Percentiles rank a stretch among this genome's conserved stretches.
Evolutionary conservation across 2,329 filamentous ascomycete genomes (phyloP).

Genomic region (Pseudogymnoascus sp.): DNA sequence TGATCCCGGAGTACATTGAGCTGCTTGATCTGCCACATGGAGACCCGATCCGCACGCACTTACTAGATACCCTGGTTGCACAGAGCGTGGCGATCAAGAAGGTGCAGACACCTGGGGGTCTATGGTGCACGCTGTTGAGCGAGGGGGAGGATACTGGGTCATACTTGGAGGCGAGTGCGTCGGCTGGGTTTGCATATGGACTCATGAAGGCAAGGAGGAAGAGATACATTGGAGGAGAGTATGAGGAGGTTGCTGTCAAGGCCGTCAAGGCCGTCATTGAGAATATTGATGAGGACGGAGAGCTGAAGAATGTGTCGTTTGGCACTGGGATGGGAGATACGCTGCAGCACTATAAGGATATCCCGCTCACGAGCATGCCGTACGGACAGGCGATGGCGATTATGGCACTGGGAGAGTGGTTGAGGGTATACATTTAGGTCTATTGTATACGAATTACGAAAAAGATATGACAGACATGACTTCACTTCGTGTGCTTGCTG

Average conservation of each 20-base stretch:
- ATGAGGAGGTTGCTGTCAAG: slow-evolving; percentile 54
- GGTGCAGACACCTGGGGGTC: slow-evolving; percentile 55
- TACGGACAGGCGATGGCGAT: slow-evolving; percentile 83
- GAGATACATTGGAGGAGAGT: slow-evolving; percentile 59
- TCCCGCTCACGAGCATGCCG: slow-evolving; percentile 72
- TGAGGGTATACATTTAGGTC: slow-evolving; percentile 49
- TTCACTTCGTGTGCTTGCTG: background rate
- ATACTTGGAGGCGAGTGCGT: slow-evolving; percentile 70
- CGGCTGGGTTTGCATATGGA: slow-evolving; percentile 74
- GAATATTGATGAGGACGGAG: slow-evolving; percentile 60
- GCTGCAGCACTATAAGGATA: slow-evolving; percentile 71
- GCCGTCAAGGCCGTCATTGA: slow-evolving; percentile 61
- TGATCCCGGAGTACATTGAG: slow-evolving; percentile 76
- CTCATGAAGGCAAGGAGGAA: slow-evolving; percentile 68
- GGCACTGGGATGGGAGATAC: slow-evolving; percentile 71
- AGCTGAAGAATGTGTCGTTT: slow-evolving; percentile 69
- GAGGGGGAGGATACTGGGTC: slow-evolving; percentile 59
- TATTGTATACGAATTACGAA: slow-evolving; percentile 1
- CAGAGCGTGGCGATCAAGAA: slow-evolving; percentile 60
- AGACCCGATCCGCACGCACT: slow-evolving; percentile 50
- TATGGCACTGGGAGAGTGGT: slow-evolving; percentile 70
- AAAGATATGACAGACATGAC: background rate
- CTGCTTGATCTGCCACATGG: slow-evolving; percentile 53
- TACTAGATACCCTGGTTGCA: slow-evolving; percentile 58
- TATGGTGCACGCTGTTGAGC: slow-evolving; percentile 72